Conservation (phyloP, 768 basidiomycete species). For the Tricholoma matsutake region DNA sequence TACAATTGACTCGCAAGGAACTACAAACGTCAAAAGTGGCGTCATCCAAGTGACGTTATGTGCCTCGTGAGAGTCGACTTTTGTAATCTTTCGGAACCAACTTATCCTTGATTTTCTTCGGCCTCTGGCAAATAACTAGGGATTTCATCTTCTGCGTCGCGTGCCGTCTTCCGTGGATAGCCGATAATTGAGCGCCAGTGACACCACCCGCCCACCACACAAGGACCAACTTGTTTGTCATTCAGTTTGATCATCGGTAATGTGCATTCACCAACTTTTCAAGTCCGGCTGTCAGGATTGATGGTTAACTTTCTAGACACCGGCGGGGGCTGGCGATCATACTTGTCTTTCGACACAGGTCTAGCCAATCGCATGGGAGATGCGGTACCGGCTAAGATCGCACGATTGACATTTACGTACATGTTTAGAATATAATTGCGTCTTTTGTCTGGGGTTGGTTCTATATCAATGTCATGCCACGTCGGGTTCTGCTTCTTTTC, state of each 20-base stretch:
- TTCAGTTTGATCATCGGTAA: too few relatives aligned
- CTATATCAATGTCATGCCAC: background rate
- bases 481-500: background rate
- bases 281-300: background rate
- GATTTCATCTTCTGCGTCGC: too few relatives aligned
- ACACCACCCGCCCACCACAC: too few relatives aligned
- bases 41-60: background rate
- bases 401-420: background rate
- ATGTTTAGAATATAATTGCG: background rate
- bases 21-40: background rate
- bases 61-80: background rate
- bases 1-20: background rate
- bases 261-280: too few relatives aligned
- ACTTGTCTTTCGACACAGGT: background rate
- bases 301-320: background rate
- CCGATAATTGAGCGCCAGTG: too few relatives aligned
- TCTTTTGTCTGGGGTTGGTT: background rate
- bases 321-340: background rate
- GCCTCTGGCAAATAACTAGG: background rate
- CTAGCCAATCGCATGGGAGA: background rate
- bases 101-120: background rate
- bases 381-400: background rate
- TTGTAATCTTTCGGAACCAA: background rate
- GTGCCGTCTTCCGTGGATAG: too few relatives aligned
- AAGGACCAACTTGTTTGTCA: too few relatives aligned